Base-by-base conservation (phyloP, 1,284 basidiomycete genomes). In the Ganoderma sp. region DNA sequence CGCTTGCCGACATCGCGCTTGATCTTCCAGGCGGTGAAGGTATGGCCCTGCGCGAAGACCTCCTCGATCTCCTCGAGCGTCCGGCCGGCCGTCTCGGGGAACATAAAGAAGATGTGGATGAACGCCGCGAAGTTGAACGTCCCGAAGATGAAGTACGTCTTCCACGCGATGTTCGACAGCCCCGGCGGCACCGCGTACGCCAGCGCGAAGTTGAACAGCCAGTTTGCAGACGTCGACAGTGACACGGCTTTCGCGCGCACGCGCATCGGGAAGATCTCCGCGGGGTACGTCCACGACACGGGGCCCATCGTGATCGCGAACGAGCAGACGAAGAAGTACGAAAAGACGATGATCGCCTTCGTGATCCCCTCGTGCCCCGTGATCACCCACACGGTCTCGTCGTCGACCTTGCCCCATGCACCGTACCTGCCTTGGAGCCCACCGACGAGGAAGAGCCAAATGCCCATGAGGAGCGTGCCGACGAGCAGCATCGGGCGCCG, bases 291-390 rank as follows among this genome's bases (percentile, higher is more conserved):
- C 88, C 78, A 79, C 34, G 76, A 78, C 34, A 75, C 87, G 8
- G 90, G 90, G 25, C 92, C 91, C 84, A 93, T 87, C n/a, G 89
- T 90, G 73, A 91, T 84, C 14, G 91, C 89, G 75, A 90, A 92
- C 72, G 84, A 85, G 81, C 88, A 91, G 54, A 93, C 91, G 74
- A 87, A 92, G 70, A 92, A 78, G 79, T 93, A 93, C 3, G 90
- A 90, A 79, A 87, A 92, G 37, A 91, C 89, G 73, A 93, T 92
- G 76, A 93, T 85, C 3, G 84, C 90, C 73, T 86, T 88, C 1
- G 91, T 92, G 17, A 85, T 85, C 1, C 81, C 74, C 12, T 82
- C 79, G 75, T 93, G 84, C 58, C 80, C 82, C 12, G 77, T 75
- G 73, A 93, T 89, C 52, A 92, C 80, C 92, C 91, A 93, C 14